Evolutionary conservation across 1,284 basidiomycete species (phyloP), one percentile per base, ranked within the genome.

Genomic region (Boletus mariae): DNA sequence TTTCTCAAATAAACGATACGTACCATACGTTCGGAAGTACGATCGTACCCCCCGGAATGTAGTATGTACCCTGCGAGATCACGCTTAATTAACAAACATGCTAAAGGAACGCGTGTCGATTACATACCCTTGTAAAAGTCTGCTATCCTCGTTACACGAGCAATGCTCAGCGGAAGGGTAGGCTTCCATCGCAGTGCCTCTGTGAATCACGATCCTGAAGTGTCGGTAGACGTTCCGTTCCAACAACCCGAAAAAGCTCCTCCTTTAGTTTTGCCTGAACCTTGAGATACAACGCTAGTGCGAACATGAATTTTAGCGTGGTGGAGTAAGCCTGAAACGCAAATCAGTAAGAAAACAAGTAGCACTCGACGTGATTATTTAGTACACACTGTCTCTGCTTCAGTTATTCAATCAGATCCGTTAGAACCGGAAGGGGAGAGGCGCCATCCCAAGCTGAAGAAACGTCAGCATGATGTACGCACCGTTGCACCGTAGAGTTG

Each of bases 21-120:
- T 47, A 71, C 72, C 72, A 73, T 12, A 72, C 56, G 45, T 73
- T 73, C 25, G 69, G 60, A 28, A 72, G 60, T 12, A 73, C 54
- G 55, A 68, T 66, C 1, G 69, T 68, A 4, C 63, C 57, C 15
- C 56, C 59, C 0, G 69, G 68, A 31, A 73, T 69, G 48, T 59
- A 58, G 46, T 61, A n/a, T n/a, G n/a, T n/a, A 69, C 2, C 64
- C 70, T 34, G 54, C 57, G 34, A 11, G 26, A 40, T 15, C 10
- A 5, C 15, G 10, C 10, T 52, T 28, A 41, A 31, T 47, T 23
- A 28, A 35, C 23, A 10, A 11, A 29, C 12, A 20, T 26, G 4
- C 5, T 2, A 26, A 38, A 5, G 17, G n/a, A 6, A 25, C 23
- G 32, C 13, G 1, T 2, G 10, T 37, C 26, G n/a, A 48, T 5